Evolutionary conservation across 345 rosid genomes (phyloP).

Genomic region (Clarkia xantiana): DNA sequence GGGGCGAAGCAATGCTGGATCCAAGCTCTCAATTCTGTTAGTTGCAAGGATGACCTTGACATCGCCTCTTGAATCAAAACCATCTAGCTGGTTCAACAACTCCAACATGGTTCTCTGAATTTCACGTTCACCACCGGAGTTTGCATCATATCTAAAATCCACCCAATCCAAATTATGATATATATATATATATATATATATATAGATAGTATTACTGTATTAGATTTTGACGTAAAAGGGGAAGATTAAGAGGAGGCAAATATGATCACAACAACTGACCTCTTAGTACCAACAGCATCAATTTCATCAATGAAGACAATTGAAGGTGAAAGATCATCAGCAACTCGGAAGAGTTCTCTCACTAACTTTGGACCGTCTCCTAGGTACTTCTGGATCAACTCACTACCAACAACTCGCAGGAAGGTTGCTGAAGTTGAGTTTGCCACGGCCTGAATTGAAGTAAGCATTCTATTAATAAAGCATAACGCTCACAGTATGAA

Average conservation of each 20-base stretch:
- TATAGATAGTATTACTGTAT: too few species aligned
- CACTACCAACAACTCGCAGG: conserved; percentile 97
- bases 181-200: too few species aligned
- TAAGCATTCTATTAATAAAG: background rate
- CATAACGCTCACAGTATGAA: background rate
- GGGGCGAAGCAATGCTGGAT: too few species aligned
- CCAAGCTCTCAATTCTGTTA: conserved; percentile 87
- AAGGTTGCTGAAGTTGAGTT: conserved; percentile 97
- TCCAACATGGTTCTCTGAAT: conserved; percentile 99
- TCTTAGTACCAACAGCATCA: conserved; percentile 92
- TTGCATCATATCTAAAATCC: conserved; percentile 63
- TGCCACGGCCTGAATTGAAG: conserved; percentile 64
- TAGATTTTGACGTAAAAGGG: too few species aligned
- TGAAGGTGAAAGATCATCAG: too few species aligned
- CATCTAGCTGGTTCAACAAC: conserved; percentile 83
- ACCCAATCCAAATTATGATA: too few species aligned
- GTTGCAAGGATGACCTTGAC: conserved; percentile 97
- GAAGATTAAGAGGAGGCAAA: too few species aligned
- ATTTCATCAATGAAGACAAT: conserved; percentile 97
- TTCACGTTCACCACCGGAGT: conserved; percentile 97
- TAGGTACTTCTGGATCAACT: too few species aligned
- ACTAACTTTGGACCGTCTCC: too few species aligned
- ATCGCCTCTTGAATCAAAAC: conserved; percentile 96
- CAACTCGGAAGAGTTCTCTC: too few species aligned
- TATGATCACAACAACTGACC: conserved; percentile 44